Evolutionary conservation across 2,329 filamentous ascomycete genomes (phyloP).

Genomic region (Colletotrichum navitas): DNA sequence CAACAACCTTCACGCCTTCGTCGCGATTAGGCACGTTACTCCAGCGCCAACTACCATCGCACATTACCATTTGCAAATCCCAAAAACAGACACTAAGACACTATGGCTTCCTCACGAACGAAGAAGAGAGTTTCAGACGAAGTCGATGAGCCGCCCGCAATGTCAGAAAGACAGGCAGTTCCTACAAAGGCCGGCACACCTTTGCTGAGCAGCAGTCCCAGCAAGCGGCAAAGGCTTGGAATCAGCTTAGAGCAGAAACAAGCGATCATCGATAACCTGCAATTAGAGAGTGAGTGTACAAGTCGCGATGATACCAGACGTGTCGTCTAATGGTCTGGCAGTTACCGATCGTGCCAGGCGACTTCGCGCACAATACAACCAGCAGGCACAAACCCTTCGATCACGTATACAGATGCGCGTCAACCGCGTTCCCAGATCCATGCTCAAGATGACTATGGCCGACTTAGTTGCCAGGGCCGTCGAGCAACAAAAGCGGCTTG

Average conservation of each 20-base stretch:
- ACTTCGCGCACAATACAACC: slow-evolving; percentile 87
- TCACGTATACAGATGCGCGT: slow-evolving; percentile 92
- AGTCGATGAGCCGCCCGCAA: slow-evolving; percentile 43
- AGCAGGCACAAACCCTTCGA: slow-evolving; percentile 87
- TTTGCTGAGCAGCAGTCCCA: slow-evolving; percentile 67
- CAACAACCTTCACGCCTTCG: slow-evolving; percentile 23
- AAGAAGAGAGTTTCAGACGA: slow-evolving; percentile 50
- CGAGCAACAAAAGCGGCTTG: slow-evolving; percentile 56
- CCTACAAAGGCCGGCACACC: slow-evolving; percentile 52
- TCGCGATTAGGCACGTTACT: slow-evolving; percentile 22
- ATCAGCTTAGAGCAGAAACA: slow-evolving; percentile 83
- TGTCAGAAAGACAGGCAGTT: slow-evolving; percentile 43
- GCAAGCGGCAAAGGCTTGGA: slow-evolving; percentile 70
- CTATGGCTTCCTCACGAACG: slow-evolving; percentile 62
- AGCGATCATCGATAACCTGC: slow-evolving; percentile 87
- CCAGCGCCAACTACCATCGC: slow-evolving; percentile 17
- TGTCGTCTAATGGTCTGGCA: slow-evolving; percentile 53
- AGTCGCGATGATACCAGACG: slow-evolving; percentile 21
- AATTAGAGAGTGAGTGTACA: slow-evolving; percentile 80
- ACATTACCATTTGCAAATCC: slow-evolving; percentile 49
- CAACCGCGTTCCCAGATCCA: slow-evolving; percentile 86
- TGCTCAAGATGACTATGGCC: slow-evolving; percentile 85
- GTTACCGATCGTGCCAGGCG: slow-evolving; percentile 90
- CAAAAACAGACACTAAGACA: slow-evolving; percentile 47
- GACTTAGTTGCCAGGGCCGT: slow-evolving; percentile 74